A percentile compares a stretch with the other conserved stretches of the same genome.
Evolutionary conservation across 257 asterid genomes (phyloP).

Genomic region (Solanum sitiens): DNA sequence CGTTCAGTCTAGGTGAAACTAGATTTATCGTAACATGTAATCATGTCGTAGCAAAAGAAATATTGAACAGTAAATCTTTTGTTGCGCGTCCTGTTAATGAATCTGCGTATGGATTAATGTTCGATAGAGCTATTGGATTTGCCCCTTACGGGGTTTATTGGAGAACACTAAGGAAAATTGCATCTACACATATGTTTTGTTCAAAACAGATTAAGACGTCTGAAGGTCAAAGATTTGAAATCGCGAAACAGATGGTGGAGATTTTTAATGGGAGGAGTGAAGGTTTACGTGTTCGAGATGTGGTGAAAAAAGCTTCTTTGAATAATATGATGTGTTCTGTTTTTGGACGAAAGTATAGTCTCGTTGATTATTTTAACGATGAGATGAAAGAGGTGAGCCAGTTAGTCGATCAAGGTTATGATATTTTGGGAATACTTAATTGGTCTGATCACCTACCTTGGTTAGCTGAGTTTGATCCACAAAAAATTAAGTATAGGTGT

Average conservation of each 20-base stretch:
- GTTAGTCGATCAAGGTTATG: constrained; percentile 58
- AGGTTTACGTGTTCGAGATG: constrained; percentile 11
- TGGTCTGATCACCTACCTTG: constrained; percentile 61
- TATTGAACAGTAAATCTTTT: constrained; percentile 32
- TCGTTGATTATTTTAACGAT: not conserved
- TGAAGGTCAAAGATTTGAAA: constrained; percentile 7
- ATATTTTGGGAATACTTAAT: constrained; percentile 48
- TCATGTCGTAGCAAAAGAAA: constrained; percentile 36
- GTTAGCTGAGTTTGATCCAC: constrained; percentile 35
- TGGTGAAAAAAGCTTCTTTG: constrained; percentile 33
- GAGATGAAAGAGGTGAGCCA: constrained; percentile 24
- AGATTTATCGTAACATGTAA: constrained; percentile 50
- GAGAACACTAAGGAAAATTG: constrained; percentile 58
- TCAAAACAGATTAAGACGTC: constrained; percentile 41
- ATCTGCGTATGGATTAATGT: constrained; percentile 50
- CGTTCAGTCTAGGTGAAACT: constrained; percentile 59
- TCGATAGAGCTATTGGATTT: constrained; percentile 63
- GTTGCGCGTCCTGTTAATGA: constrained; percentile 65
- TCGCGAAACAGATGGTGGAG: constrained; percentile 5
- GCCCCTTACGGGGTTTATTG: constrained; percentile 66
- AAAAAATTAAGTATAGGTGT: constrained; percentile 28
- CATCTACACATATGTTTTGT: constrained; percentile 51
- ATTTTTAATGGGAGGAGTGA: not conserved
- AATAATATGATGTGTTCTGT: constrained; percentile 49
- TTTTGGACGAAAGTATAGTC: constrained; percentile 40